These are phyloP conservation scores for Priceomyces haplophilus DNA, from an alignment of 805 yeast species.

Conservation along the genomic window DNA sequence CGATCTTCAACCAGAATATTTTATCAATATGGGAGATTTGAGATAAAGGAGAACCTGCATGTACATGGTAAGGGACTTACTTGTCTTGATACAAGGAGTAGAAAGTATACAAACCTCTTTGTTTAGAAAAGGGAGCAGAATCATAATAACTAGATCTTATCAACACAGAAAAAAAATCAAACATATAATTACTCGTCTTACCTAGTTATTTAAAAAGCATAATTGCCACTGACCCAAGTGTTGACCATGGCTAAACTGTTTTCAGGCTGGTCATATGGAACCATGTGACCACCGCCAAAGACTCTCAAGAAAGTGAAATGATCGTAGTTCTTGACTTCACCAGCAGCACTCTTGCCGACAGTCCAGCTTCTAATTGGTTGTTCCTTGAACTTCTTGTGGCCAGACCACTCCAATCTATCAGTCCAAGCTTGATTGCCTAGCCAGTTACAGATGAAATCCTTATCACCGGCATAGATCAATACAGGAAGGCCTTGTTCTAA, in stretches of 20 bases:
- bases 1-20: no score
- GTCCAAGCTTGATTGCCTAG: slow-evolving; percentile 87
- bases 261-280: slow-evolving; percentile 85
- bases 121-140: no score
- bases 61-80: no score
- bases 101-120: no score
- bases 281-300: slow-evolving; percentile 94
- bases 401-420: slow-evolving; percentile 62
- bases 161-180: no score
- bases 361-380: slow-evolving; percentile 44
- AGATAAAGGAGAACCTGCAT: no score
- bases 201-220: slow-evolving; percentile 18
- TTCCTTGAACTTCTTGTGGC: slow-evolving; percentile 45
- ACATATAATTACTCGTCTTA: neutral
- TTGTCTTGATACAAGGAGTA: no score
- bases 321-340: slow-evolving; percentile 71
- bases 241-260: slow-evolving; percentile 76
- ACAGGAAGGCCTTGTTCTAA: slow-evolving; percentile 73
- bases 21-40: no score
- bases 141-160: no score
- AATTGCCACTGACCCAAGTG: slow-evolving; percentile 77
- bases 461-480: slow-evolving; percentile 89
- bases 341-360: slow-evolving; percentile 44
- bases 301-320: slow-evolving; percentile 80
- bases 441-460: slow-evolving; percentile 92